Base-by-base conservation (phyloP, 1,284 basidiomycete genomes). In the Takashimella tepidaria region DNA sequence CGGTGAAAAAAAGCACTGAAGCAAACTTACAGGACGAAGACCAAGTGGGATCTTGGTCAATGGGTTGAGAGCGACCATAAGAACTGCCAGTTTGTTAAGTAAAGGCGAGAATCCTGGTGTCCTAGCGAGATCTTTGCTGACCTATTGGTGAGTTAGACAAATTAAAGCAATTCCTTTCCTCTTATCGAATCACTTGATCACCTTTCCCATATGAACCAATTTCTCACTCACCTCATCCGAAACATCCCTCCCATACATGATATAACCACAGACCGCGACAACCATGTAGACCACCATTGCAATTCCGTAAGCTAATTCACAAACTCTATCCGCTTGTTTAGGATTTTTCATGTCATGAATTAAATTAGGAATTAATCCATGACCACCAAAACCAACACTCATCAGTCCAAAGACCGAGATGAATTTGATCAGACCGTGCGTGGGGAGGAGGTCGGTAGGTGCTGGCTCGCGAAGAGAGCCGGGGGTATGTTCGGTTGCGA, bases 281-380 rank as follows among this genome's bases (percentile, higher is more conserved):
- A 86, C 56, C 10, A 84, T 76, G 67, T 93, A 95, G n/a, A 92
- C 79, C 31, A 80, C 76, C 3, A 89, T 91, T 2, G 91, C 85
- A 42, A 87, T 80, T 13, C 80, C 65, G 83, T 92, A 68, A 12
- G 64, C 66, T 6, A 68, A 47, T 44, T 76, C 68, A 43, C 68
- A 66, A 4, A 71, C 60, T 25, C 55, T 54, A 45, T 68, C 67
- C 66, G 95, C 97, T 62, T 87, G 79, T 41, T 79, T 77, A 1
- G 92, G 91, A 67, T 96, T 84, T 48, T 79, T 76, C 92, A 98
- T 96, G 72, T 98, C 93, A 63, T 84, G 80, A 19, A 89, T 89
- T 10, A 97, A 50, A 49, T 68, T 74, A 13, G 72, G 72, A 31
- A 76, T 67, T 10, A 74, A 64, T 43, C 68, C 71, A 55, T 74